Conservation (phyloP, 1,284 basidiomycete genomes). For the Trametes hirsuta region DNA sequence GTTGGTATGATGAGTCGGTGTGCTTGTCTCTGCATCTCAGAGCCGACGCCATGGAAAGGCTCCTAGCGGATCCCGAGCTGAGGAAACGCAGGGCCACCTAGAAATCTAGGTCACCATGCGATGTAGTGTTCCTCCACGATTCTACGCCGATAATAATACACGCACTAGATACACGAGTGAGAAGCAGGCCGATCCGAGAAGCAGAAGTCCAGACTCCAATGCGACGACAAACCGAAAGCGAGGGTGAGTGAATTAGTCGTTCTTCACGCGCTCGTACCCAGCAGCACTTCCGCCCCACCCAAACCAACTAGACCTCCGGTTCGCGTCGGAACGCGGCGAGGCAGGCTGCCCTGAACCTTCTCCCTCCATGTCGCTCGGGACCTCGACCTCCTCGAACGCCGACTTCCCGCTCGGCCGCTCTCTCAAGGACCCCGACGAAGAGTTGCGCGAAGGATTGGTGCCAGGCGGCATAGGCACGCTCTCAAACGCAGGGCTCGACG, state of each 20-base stretch:
- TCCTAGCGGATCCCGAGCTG: conserved; percentile 13
- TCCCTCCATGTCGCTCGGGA: conserved; percentile 66
- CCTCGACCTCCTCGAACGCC: conserved; percentile 65
- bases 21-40: conserved; percentile 19
- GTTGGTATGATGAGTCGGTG: conserved; percentile 21
- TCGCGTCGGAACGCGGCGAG: conserved; percentile 16
- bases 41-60: conserved; percentile 4
- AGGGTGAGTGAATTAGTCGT: conserved; percentile 21
- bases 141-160: conserved; percentile 12
- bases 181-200: background rate
- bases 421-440: conserved; percentile 46
- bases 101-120: background rate
- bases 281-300: conserved; percentile 35
- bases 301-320: conserved; percentile 41
- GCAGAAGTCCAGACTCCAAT: background rate
- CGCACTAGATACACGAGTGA: conserved; percentile 14
- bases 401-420: conserved; percentile 45
- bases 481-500: conserved; percentile 26
- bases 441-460: conserved; percentile 33
- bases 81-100: background rate
- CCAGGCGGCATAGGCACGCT: conserved; percentile 39
- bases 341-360: conserved; percentile 42
- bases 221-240: background rate
- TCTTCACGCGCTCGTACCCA: conserved; percentile 39
- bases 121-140: background rate